Percentiles rank a stretch among this genome's conserved stretches.
phyloP scores from a whole-genome alignment of 495 filamentous ascomycete genomes.

The Bacidia rubella region DNA sequence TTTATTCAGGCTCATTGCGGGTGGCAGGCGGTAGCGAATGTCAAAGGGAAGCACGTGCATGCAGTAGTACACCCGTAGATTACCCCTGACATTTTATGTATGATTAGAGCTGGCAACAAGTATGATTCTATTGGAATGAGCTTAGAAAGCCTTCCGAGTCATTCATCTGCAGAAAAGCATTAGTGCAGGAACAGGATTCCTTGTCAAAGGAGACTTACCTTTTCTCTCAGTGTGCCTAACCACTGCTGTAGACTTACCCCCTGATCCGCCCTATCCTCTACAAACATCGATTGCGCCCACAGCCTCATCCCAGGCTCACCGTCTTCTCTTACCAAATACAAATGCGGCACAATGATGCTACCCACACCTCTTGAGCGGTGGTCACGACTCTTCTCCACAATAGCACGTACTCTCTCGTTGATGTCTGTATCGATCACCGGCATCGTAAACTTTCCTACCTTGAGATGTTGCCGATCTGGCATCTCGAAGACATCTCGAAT shows the following conservation, averaged over 20 bases:
- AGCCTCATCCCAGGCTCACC: conserved; percentile 89
- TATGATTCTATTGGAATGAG: conserved; percentile 11
- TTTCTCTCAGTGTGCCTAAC: conserved; percentile 81
- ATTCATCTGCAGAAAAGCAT: conserved; percentile 11
- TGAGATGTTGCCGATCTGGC: conserved; percentile 62
- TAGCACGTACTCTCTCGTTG: conserved; percentile 81
- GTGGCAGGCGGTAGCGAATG: not conserved
- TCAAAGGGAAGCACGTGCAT: not conserved
- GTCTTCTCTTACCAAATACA: conserved; percentile 90
- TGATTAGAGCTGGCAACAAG: not conserved
- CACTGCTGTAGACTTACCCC: conserved; percentile 83
- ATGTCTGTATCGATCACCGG: conserved; percentile 90
- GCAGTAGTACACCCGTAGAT: not conserved
- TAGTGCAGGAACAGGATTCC: not conserved
- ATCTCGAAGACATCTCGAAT: conserved; percentile 82
- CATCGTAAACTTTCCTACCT: conserved; percentile 77
- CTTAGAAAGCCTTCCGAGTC: conserved; percentile 15
- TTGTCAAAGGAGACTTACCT: conserved; percentile 56
- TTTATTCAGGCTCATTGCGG: too few species aligned
- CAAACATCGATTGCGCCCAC: conserved; percentile 91
- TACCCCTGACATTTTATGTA: not conserved
- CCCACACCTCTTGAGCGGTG: conserved; percentile 73
- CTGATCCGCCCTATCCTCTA: conserved; percentile 92
- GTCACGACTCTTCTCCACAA: conserved; percentile 83
- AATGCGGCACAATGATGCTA: conserved; percentile 77